These are phyloP conservation scores for Leptomonas pyrrhocoris DNA, from an alignment of 208 protist genomes.

Conservation along the genomic window DNA sequence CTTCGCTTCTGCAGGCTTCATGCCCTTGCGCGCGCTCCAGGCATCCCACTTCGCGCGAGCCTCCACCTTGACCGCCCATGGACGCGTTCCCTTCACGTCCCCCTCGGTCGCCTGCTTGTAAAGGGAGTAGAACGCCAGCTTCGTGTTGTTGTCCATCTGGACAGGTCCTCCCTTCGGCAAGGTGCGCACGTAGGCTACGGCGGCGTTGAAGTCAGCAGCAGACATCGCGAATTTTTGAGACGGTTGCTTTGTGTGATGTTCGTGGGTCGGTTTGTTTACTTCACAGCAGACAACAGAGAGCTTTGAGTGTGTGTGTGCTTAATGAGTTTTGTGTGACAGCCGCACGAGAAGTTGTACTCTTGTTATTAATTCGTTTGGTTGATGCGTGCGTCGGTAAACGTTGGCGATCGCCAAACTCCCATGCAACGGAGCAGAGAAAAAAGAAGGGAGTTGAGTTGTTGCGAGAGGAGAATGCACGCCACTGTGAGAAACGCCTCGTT, in stretches of 20 bases:
- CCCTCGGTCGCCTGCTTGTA: slow-evolving; percentile 98
- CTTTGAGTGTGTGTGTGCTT: no score
- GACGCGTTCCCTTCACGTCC: slow-evolving; percentile 87
- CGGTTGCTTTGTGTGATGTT: background rate
- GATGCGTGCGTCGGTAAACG: no score
- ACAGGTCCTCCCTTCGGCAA: slow-evolving; percentile 80
- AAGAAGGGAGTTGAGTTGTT: no score
- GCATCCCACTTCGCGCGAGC: slow-evolving; percentile 95
- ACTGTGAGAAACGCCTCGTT: no score
- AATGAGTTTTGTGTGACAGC: no score
- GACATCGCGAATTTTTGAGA: slow-evolving; percentile 49
- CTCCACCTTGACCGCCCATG: slow-evolving; percentile 92
- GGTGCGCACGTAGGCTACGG: slow-evolving; percentile 82
- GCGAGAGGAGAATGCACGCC: no score
- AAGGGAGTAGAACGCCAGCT: slow-evolving; percentile 95
- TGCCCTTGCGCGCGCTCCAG: slow-evolving; percentile 91
- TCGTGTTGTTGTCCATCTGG: slow-evolving; percentile 88
- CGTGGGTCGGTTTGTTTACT: background rate
- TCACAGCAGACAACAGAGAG: no score
- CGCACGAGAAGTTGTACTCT: no score
- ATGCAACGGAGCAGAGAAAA: no score
- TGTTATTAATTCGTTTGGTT: no score
- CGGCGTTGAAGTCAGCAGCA: slow-evolving; percentile 79
- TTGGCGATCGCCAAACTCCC: no score
- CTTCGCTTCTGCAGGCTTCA: slow-evolving; percentile 91